Conservation (phyloP, 441 rosid genomes). For the Brassica hybrid region DNA sequence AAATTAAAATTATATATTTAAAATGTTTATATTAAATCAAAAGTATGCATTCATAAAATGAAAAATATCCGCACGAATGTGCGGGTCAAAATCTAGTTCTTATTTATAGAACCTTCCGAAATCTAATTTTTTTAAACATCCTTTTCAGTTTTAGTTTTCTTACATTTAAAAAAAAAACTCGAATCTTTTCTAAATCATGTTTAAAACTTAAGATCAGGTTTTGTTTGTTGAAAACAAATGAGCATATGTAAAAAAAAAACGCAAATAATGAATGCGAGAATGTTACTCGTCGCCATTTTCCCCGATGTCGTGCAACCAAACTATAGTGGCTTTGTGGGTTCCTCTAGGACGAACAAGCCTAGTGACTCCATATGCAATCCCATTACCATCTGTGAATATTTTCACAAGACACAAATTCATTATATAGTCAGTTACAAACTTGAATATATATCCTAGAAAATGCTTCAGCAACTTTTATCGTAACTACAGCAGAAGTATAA, state of each 20-base stretch:
- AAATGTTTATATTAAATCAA: too few species aligned
- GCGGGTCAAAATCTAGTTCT: too few species aligned
- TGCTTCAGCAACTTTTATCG: not conserved
- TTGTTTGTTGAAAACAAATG: not conserved
- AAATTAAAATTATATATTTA: too few species aligned
- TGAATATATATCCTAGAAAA: not conserved
- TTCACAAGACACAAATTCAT: not conserved
- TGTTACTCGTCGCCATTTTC: not conserved
- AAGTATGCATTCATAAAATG: too few species aligned
- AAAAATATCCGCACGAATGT: too few species aligned
- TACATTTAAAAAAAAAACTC: not conserved
- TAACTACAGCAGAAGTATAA: not conserved
- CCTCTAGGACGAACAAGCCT: not conserved
- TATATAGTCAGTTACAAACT: not conserved
- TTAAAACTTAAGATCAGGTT: not conserved
- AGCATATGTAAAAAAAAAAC: not conserved
- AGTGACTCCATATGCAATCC: not conserved
- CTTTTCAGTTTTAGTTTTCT: not conserved
- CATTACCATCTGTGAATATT: not conserved
- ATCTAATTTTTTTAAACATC: not conserved
- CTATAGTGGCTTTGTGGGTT: conserved; percentile 1
- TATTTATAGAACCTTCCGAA: not conserved
- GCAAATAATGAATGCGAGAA: conserved; percentile 1
- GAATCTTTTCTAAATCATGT: not conserved
- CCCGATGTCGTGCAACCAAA: conserved; percentile 1